These are phyloP conservation scores for Baeospora myosura DNA, from an alignment of 1,284 basidiomycete species.

Conservation along the genomic window DNA sequence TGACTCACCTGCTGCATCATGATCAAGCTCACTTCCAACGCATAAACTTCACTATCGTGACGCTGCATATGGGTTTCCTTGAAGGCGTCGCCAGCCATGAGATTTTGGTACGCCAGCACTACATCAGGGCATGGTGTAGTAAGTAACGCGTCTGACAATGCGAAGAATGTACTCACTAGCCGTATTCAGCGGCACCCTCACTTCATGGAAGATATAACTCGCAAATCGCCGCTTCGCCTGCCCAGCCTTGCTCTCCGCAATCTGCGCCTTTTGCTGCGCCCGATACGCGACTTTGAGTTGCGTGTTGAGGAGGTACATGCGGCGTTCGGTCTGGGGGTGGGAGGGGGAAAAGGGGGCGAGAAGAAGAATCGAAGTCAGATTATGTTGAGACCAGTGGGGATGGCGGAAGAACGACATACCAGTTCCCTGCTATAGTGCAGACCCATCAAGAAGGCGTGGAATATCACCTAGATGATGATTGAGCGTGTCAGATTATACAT, in stretches of 20 bases:
- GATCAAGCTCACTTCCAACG: background rate
- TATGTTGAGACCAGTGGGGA: too few species aligned
- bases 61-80: background rate
- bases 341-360: conserved; percentile 2
- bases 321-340: conserved; percentile 31
- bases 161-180: conserved; percentile 49
- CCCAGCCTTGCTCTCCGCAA: conserved; percentile 36
- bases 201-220: conserved; percentile 37
- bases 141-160: conserved; percentile 47
- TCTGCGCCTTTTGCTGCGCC: conserved; percentile 45
- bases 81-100: background rate
- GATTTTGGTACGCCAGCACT: background rate
- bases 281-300: conserved; percentile 40
- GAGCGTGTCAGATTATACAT: background rate
- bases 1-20: conserved; percentile 17
- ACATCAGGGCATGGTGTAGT: conserved; percentile 49
- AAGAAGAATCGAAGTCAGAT: background rate
- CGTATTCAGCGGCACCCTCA: conserved; percentile 87
- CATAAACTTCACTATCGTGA: conserved; percentile 3
- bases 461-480: conserved; percentile 10
- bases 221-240: conserved; percentile 24
- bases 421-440: conserved; percentile 26
- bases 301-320: conserved; percentile 41
- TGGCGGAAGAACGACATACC: too few species aligned
- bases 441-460: conserved; percentile 26